Evolutionary conservation across 2,329 filamentous ascomycete genomes (phyloP).

Genomic region (Colletotrichum truncatum): DNA sequence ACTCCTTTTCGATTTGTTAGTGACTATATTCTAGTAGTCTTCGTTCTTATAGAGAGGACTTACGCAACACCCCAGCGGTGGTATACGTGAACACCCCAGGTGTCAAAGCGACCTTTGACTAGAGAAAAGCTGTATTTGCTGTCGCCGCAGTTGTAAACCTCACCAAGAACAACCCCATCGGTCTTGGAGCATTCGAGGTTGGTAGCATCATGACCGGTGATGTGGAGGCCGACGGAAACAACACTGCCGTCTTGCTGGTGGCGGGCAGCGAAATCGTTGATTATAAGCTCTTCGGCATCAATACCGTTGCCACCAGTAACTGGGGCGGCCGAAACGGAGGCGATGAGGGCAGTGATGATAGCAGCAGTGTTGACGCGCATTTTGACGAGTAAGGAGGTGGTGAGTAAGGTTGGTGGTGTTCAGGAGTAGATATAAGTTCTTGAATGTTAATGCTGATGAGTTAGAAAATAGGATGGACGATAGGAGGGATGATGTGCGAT

Average conservation of each 20-base stretch:
- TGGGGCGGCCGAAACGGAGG: not conserved
- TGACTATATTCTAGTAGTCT: not conserved
- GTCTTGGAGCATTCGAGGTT: not conserved
- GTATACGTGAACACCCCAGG: not conserved
- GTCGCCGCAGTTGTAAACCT: conserved; percentile 8
- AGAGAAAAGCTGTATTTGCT: conserved; percentile 19
- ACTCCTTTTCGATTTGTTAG: not conserved
- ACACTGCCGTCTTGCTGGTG: not conserved
- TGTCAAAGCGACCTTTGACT: not conserved
- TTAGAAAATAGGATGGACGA: too few relatives aligned
- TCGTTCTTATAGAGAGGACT: not conserved
- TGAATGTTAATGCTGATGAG: too few relatives aligned
- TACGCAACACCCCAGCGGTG: conserved; percentile 1
- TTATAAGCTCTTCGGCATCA: not conserved
- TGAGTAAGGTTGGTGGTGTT: too few relatives aligned
- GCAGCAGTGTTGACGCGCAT: not conserved
- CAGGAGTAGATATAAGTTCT: too few relatives aligned
- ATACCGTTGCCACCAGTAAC: not conserved
- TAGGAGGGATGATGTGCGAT: too few relatives aligned
- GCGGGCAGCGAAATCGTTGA: conserved; percentile 6
- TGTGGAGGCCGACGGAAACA: not conserved
- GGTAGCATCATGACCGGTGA: not conserved
- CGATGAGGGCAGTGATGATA: not conserved
- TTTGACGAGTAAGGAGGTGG: too few relatives aligned
- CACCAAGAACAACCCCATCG: not conserved